These are phyloP conservation scores for Lipomyces chichibuensis DNA, from an alignment of 805 yeast species.

Conservation along the genomic window DNA sequence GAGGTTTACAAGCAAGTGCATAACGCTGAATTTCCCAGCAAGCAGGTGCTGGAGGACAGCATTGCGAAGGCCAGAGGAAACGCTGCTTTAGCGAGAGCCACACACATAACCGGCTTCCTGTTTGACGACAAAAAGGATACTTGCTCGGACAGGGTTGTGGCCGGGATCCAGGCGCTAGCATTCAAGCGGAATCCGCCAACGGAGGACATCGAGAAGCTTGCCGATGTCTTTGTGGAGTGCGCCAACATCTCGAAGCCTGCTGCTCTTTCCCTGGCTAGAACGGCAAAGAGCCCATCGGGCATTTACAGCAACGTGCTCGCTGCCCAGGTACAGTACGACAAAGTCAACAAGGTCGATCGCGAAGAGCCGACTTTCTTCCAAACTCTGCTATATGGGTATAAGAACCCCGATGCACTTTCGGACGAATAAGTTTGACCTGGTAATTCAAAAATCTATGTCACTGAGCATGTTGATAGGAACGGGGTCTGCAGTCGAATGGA, in stretches of 20 bases:
- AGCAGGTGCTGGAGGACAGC: background rate
- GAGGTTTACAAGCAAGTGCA: background rate
- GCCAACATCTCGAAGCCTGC: background rate
- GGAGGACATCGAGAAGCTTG: background rate
- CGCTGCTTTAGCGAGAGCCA: background rate
- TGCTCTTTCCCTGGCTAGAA: background rate
- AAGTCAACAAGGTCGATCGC: background rate
- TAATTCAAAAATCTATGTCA: background rate
- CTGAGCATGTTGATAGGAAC: background rate
- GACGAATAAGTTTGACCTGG: background rate
- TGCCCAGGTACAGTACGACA: background rate
- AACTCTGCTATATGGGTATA: background rate
- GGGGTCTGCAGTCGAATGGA: background rate
- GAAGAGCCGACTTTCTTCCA: background rate
- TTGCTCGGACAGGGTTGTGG: background rate
- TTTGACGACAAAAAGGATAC: background rate
- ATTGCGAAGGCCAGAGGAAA: background rate
- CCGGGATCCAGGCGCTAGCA: background rate
- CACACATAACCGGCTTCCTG: background rate
- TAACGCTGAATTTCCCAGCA: background rate
- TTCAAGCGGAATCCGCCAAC: background rate
- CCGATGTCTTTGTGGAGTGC: conserved; percentile 1
- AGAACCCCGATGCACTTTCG: background rate
- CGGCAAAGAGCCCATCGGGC: background rate
- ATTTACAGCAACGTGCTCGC: background rate